Base-by-base conservation (phyloP, 2,329 filamentous ascomycete species). In the Penicillium freii region DNA sequence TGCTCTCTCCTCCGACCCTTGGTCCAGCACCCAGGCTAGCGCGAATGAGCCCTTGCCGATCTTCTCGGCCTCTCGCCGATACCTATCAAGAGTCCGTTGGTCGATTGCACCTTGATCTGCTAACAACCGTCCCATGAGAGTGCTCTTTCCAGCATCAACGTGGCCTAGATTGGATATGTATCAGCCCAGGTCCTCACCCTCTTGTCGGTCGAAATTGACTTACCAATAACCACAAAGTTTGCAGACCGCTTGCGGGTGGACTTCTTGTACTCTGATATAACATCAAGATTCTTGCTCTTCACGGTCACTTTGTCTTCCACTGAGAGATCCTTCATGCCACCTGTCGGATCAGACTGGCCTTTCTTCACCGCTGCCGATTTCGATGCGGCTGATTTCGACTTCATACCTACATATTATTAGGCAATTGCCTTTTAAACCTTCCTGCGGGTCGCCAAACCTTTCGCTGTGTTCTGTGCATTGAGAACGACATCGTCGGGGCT, bases 81-180 rank as follows among this genome's bases (percentile, higher is more conserved):
- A 92, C 71, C 89, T 93, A 56, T 96, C 91, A 59, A 99, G 83
- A 0, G 92, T 93, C 58, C 92, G 83, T 70, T 96, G 86, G 64
- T 96, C 90, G 7, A 99, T 87, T 27, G 92, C 89, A 58, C 92
- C 89, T 40, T 96, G 83, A 66, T 99, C 94, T 42, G 93, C 87
- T 5, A 99, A 79, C 29, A 99, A 76, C n/a, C 94, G 87, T 0
- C 93, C 94, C 93, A 99, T 97, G 38, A 99, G 82, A 6, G 94
- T 99, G 72, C 92, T 97, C 76, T 99, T 99, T 51, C 94, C 94
- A 51, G 95, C 93, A 73, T 99, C 94, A 54, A 99, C 94, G 72
- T 99, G 94, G 15, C 94, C 92, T 91, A 29, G 3, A 34, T 27
- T 71, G 55, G 4, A 60, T 63, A 56, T 71, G 62, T 69, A 61